Base-by-base conservation (phyloP, 2,329 filamentous ascomycete species). In the Lomentospora prolificans region DNA sequence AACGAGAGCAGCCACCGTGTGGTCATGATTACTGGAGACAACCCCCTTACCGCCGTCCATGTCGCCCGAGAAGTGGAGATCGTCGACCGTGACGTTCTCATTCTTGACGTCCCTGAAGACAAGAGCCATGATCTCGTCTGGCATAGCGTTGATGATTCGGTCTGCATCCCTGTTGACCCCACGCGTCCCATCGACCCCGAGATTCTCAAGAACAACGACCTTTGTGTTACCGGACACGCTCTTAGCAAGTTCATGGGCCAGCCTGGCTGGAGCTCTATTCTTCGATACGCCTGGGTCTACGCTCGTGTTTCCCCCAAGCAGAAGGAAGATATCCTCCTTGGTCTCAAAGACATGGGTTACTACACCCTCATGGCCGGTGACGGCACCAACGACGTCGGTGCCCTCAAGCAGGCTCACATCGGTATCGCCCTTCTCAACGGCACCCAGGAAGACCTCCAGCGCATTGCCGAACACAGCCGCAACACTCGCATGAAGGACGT, bases 21-120 rank as follows among this genome's bases (percentile, higher is more conserved):
- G 50, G 88, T 99, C 63, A 99, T 99, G 94, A 99, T 99, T 62
- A 99, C 94, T 58, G 94, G 94, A 67, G 94, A 99, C 70, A 99
- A 99, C 69, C 92, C 94, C 10, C 79, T 99, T 54, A 99, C 94
- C 41, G 94, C 94, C 61, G 89, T 96, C 9, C 92, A 99, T 67
- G 94, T 99, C 57, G 94, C 94, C 14, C 85, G 87, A 59, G 86
- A 96, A 69, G 94, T 99, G 25, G 94, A 99, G 69, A 99, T 99
- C 69, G 90, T 99, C 14, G 94, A 99, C 65, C 86, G 94, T 57
- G 91, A 97, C 31, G 89, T 94, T 55, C 79, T 97, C 58, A 97
- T 99, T 63, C 78, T 99, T 25, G 94, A 99, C 68, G 90, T 92
- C 2, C 94, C 94, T 22, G 94, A 99, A 69, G 81, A 96, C 64